Base-by-base conservation (phyloP, 257 asterid genomes). In the Nicotiana benthamiana region DNA sequence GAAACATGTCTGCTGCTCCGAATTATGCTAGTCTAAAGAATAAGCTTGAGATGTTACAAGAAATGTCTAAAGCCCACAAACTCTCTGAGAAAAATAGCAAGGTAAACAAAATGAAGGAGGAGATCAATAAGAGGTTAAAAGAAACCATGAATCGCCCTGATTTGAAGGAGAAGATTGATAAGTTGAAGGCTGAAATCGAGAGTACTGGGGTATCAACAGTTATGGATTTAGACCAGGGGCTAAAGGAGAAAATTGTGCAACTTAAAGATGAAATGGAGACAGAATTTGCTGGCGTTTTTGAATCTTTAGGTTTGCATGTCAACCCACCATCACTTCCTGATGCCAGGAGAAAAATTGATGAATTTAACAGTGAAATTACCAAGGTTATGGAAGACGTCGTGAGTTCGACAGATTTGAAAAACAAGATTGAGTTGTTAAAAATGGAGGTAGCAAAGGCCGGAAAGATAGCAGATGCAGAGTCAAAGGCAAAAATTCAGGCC, bases 391-490 rank as follows among this genome's bases (percentile, higher is more conserved):
- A 90, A 34, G 86, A 90, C 68, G 88, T 75, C 15, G 83, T 87
- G 52, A 80, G 48, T 79, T 88, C 97, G 17, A 84, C 92, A 5
- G 93, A 88, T 79, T 80, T 95, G 92, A 93, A 89, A 84, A 86
- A 84, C 48, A 92, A 83, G 87, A 88, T 92, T 53, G 97, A 95
- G 82, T 80, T 85, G 86, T 86, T 95, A 62, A 92, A 90, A 83
- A 9, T 79, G 27, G 92, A 87, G 85, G 88, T 86, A 46, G 89
- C 70, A 9, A 90, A 88, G 82, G 89, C 87, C 53, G 97, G 92
- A 66, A 84, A 83, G 83, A 74, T 89, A 32, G 86, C 91, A 24
- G 86, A 85, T 83, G 86, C 84, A 43, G 90, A 88, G 67, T 80
- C 91, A 2, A 86, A 86, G 85, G 80, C 70, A 76, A 90, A 88